Percentiles rank a stretch among this genome's conserved stretches.
phyloP scores from a whole-genome alignment of 306 rosid species.

The Vicia faba region DNA sequence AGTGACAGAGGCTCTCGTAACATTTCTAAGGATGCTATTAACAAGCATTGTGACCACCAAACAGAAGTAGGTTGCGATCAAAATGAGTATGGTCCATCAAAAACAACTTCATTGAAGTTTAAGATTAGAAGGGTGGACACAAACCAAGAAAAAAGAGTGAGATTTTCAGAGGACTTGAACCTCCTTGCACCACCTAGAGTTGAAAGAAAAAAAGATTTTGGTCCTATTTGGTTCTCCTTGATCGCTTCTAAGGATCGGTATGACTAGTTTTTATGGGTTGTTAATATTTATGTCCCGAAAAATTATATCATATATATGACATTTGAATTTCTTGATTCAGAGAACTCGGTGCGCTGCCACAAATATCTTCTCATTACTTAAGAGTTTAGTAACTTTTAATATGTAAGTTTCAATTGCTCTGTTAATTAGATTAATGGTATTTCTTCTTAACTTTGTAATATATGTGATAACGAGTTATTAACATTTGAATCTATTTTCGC shows the following conservation, averaged over 20 bases:
- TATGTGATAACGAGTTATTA: no score
- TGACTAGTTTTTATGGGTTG: slow-evolving; percentile 27
- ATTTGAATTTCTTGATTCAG: slow-evolving; percentile 45
- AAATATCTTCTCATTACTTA: slow-evolving; percentile 54
- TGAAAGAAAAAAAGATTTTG: slow-evolving; percentile 17
- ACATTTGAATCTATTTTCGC: no score
- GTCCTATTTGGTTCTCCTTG: slow-evolving; percentile 64
- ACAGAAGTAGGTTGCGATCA: slow-evolving; percentile 12
- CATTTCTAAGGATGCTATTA: not conserved
- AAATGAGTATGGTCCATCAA: slow-evolving; percentile 32
- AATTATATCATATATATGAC: slow-evolving; percentile 22
- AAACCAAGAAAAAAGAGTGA: slow-evolving; percentile 31
- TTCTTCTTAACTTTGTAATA: no score
- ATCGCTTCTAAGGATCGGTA: slow-evolving; percentile 62
- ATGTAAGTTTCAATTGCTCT: no score
- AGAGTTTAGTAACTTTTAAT: slow-evolving; percentile 57
- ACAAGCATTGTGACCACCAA: slow-evolving; percentile 19
- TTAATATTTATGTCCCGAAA: slow-evolving; percentile 17
- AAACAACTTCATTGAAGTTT: slow-evolving; percentile 23
- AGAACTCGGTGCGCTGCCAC: slow-evolving; percentile 55
- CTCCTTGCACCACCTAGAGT: slow-evolving; percentile 38
- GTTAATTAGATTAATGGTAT: no score
- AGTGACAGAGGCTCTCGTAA: slow-evolving; percentile 25
- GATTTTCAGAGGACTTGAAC: slow-evolving; percentile 38
- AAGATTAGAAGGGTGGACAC: slow-evolving; percentile 26